These are phyloP conservation scores for Talaromyces piceae DNA, from an alignment of 2,329 filamentous ascomycete species.

Conservation along the genomic window DNA sequence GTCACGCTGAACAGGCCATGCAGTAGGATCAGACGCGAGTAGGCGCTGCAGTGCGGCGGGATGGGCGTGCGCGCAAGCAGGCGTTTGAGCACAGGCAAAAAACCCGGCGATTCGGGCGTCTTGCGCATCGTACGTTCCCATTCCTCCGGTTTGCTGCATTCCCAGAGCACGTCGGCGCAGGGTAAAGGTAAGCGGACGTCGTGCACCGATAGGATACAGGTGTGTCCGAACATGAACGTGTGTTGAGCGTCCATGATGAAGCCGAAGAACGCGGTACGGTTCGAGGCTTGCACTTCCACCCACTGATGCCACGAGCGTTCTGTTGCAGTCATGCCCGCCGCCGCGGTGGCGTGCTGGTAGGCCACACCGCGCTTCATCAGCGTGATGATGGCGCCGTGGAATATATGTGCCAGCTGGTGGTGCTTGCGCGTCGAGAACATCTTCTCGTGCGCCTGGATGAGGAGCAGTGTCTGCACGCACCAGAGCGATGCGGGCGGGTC, in stretches of 20 bases:
- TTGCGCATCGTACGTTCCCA: constrained; percentile 17
- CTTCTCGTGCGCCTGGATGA: constrained; percentile 21
- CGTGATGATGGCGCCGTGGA: constrained; percentile 23
- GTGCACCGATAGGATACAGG: constrained; percentile 19
- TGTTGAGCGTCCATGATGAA: constrained; percentile 26
- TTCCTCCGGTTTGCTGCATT: constrained; percentile 14
- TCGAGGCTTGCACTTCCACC: constrained; percentile 20
- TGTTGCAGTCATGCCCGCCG: constrained; percentile 4
- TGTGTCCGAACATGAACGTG: constrained; percentile 23
- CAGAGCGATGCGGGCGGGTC: constrained; percentile 22
- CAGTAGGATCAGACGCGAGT: constrained; percentile 18
- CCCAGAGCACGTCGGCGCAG: constrained; percentile 20
- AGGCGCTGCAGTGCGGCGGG: constrained; percentile 18
- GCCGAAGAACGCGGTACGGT: constrained; percentile 21
- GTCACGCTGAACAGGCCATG: constrained; percentile 22
- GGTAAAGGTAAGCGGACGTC: constrained; percentile 21
- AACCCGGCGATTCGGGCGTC: constrained; percentile 16
- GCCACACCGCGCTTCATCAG: constrained; percentile 20
- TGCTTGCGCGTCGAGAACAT: constrained; percentile 22
- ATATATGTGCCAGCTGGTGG: constrained; percentile 23
- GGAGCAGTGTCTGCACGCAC: constrained; percentile 21
- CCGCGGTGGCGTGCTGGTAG: constrained; percentile 9
- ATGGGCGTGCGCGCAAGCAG: constrained; percentile 17
- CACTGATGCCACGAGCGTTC: constrained; percentile 19
- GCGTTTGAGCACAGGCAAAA: constrained; percentile 18